Evolutionary conservation across 768 basidiomycete species (phyloP), one percentile per base, ranked within the genome.

Genomic region (Scleroderma bovista): DNA sequence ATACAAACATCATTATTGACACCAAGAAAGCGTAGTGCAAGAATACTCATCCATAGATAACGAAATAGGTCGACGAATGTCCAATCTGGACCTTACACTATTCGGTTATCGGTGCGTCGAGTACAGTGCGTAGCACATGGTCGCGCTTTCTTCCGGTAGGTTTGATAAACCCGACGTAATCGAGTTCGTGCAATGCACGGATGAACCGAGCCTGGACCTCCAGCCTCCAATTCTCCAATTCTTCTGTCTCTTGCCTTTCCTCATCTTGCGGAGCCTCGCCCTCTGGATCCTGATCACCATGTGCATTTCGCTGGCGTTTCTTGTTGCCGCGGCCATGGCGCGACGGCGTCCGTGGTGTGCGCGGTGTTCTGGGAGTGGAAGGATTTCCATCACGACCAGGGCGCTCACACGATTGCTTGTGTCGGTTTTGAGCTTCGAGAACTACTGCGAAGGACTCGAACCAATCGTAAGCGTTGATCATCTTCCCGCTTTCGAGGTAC

Each of bases 381-480:
- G 40, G 23, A 31, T n/a, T 49, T 15, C 20, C 47, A 31, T 19
- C 29, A 23, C 20, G 29, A 29, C 33, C 34, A 29, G 24, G 32
- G 17, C 10, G 32, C 6, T 17, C 31, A 26, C 22, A 15, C 8
- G n/a, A 24, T 31, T 36, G 10, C 34, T 43, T 26, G 13, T 46
- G 56, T 8, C 57, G 51, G 20, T 66, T 64, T 66, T 86, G 86
- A 1, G 68, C 69, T 61, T 88, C 87, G 47, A 92, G 65, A 29
- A 79, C 84, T 19, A 73, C 64, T 29, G 78, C 74, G 63, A 93
- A 93, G 20, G 84, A 78, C 56, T 88, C 83, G 59, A 82, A 91
- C 91, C 89, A 92, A 64, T 93, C 91, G 62, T 87, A 91, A 2
- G 90, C 76, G 60, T 93, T 93, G 66, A 93, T 80, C 79, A 86